phyloP scores from a whole-genome alignment of 1,284 basidiomycete species.

The Sanghuangporus weigelae region DNA sequence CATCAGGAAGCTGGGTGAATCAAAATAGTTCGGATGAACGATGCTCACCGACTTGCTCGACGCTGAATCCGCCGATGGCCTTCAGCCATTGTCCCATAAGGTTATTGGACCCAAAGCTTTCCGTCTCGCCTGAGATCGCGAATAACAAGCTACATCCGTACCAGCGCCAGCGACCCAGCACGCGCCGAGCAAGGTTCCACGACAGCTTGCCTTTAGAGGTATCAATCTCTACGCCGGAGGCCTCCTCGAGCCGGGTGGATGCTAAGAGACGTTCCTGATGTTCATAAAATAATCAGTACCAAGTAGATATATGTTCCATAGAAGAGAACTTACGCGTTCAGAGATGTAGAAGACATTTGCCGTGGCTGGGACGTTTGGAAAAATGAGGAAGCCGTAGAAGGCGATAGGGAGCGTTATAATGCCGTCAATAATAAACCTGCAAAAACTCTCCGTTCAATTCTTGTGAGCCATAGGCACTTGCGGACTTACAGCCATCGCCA shows the following conservation, averaged over 20 bases:
- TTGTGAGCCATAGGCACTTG: background rate
- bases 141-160: slow-evolving; percentile 62
- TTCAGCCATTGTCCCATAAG: slow-evolving; percentile 75
- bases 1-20: background rate
- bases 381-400: slow-evolving; percentile 65
- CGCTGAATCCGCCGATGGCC: slow-evolving; percentile 52
- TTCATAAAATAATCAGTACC: background rate
- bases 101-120: slow-evolving; percentile 68
- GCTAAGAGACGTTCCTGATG: slow-evolving; percentile 54
- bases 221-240: slow-evolving; percentile 27
- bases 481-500: slow-evolving; percentile 65
- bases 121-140: slow-evolving; percentile 61
- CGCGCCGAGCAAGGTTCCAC: slow-evolving; percentile 43
- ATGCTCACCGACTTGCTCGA: slow-evolving; percentile 50
- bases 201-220: slow-evolving; percentile 35
- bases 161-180: slow-evolving; percentile 65
- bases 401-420: slow-evolving; percentile 69
- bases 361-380: slow-evolving; percentile 65
- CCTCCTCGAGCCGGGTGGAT: slow-evolving; percentile 38
- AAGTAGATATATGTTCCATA: background rate
- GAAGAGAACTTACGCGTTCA: slow-evolving; percentile 39
- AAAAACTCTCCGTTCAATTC: background rate
- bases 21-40: background rate
- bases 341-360: slow-evolving; percentile 64
- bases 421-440: slow-evolving; percentile 67